Conservation (phyloP, 2,329 filamentous ascomycete species). For the Diatrype stigma region DNA sequence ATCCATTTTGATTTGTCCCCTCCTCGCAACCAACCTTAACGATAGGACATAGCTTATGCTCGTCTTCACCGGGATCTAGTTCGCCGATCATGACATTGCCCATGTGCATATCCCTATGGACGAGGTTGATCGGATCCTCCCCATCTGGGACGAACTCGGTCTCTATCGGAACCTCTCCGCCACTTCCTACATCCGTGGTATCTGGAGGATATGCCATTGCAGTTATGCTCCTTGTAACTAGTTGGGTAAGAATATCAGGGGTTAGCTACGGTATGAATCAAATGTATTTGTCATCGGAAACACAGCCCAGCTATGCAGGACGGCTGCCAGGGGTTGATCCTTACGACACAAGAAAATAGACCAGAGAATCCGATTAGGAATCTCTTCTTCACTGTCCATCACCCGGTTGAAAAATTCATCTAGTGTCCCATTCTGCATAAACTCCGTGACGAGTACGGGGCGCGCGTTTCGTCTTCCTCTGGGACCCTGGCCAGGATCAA, state of each 20-base stretch:
- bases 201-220: not conserved
- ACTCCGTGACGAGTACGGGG: not conserved
- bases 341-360: not conserved
- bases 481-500: too few species aligned
- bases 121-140: not conserved
- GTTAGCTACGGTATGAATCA: not conserved
- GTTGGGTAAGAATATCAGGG: not conserved
- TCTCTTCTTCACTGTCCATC: not conserved
- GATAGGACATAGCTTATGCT: not conserved
- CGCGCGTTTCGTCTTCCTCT: not conserved
- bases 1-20: not conserved
- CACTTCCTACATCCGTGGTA: not conserved
- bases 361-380: not conserved
- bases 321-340: not conserved
- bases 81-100: not conserved
- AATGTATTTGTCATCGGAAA: not conserved
- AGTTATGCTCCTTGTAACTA: not conserved
- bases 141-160: not conserved
- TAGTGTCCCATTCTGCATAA: not conserved
- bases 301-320: not conserved
- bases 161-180: not conserved
- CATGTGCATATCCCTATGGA: not conserved
- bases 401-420: not conserved
- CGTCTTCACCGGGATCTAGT: not conserved
- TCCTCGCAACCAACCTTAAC: not conserved